phyloP scores from a whole-genome alignment of 495 filamentous ascomycete genomes.

The Aspergillus sclerotiicarbonarius region DNA sequence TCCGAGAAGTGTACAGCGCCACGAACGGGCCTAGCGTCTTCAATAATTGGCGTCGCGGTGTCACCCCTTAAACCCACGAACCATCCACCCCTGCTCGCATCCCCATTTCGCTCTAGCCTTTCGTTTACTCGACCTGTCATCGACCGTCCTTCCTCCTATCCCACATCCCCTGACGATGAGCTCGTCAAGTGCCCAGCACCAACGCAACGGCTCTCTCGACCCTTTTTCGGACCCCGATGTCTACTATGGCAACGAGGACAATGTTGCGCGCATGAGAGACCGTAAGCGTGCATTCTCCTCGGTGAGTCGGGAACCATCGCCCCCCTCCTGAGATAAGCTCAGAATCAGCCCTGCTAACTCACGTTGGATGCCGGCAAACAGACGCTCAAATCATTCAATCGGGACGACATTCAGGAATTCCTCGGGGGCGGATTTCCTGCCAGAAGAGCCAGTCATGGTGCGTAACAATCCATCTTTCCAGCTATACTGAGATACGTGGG shows the following conservation, averaged over 20 bases:
- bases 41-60: slow-evolving; percentile 4
- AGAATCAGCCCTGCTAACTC: background rate
- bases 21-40: slow-evolving; percentile 8
- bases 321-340: slow-evolving; percentile 5
- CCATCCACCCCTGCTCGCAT: slow-evolving; percentile 6
- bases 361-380: slow-evolving; percentile 10
- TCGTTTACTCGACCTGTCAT: slow-evolving; percentile 16
- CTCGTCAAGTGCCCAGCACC: slow-evolving; percentile 31
- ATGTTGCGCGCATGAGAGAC: slow-evolving; percentile 29
- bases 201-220: slow-evolving; percentile 37
- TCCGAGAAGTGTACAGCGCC: background rate
- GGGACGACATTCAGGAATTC: slow-evolving; percentile 35
- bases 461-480: slow-evolving; percentile 5
- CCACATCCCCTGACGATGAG: slow-evolving; percentile 27
- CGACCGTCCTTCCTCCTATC: slow-evolving; percentile 3
- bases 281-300: slow-evolving; percentile 47
- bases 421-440: slow-evolving; percentile 32
- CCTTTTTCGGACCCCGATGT: slow-evolving; percentile 48
- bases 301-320: slow-evolving; percentile 35
- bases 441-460: slow-evolving; percentile 49
- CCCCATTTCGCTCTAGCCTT: slow-evolving; percentile 3
- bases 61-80: background rate
- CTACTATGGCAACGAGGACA: slow-evolving; percentile 50
- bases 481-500: background rate
- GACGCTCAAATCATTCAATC: slow-evolving; percentile 38